A percentile compares a stretch with the other conserved stretches of the same genome.
phyloP scores from a whole-genome alignment of 1,284 basidiomycete genomes.

The Paramarasmius palmivorus region DNA sequence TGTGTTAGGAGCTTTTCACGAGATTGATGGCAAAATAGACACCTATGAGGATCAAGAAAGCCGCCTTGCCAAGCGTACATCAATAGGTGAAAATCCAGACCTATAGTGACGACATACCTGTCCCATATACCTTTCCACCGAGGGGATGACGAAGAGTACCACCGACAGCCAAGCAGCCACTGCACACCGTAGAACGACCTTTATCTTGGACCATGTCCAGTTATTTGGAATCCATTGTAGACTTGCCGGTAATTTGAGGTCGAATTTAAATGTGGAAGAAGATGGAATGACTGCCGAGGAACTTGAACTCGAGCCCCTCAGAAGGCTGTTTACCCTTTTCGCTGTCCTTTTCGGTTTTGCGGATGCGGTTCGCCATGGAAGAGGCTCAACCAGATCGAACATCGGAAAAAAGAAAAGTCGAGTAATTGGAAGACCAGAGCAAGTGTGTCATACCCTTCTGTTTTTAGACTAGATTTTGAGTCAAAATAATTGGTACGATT shows the following conservation, averaged over 20 bases:
- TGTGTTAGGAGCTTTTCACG: slow-evolving; percentile 1
- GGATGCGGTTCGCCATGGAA: too few species aligned
- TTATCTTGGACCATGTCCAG: slow-evolving; percentile 58
- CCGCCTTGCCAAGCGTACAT: slow-evolving; percentile 40
- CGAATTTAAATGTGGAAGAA: neutral
- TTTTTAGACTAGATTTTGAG: too few species aligned
- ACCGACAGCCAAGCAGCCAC: slow-evolving; percentile 64
- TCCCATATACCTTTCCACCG: slow-evolving; percentile 54
- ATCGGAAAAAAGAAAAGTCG: too few species aligned
- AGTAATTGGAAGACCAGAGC: too few species aligned
- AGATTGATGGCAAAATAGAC: slow-evolving; percentile 1
- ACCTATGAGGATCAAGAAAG: slow-evolving; percentile 70
- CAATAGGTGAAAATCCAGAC: slow-evolving; percentile 11
- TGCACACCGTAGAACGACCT: slow-evolving; percentile 67
- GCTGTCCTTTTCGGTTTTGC: neutral
- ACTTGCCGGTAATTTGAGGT: slow-evolving; percentile 22
- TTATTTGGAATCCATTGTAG: slow-evolving; percentile 61
- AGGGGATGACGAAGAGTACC: slow-evolving; percentile 63
- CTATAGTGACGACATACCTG: slow-evolving; percentile 39
- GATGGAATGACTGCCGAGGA: neutral
- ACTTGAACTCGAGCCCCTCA: neutral
- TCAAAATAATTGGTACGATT: too few species aligned
- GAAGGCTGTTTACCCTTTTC: neutral
- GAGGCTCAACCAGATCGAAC: too few species aligned
- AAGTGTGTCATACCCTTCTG: too few species aligned